These are phyloP conservation scores for Neurospora sp. DNA, from an alignment of 495 filamentous ascomycete species.

Conservation along the genomic window DNA sequence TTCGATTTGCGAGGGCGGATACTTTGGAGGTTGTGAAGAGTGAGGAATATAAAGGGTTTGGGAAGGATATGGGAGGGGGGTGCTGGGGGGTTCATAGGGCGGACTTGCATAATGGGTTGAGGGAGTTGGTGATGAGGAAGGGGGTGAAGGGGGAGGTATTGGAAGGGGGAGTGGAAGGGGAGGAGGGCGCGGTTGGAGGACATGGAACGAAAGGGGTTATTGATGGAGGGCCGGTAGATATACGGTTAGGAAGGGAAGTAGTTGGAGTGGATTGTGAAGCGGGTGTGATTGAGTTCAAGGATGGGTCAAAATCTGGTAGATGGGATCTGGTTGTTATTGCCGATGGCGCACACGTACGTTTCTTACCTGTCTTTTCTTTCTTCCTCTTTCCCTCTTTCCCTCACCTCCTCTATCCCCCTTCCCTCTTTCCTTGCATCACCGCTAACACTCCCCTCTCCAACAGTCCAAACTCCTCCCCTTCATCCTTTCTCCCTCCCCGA, in stretches of 20 bases:
- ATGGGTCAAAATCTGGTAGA: constrained; percentile 5
- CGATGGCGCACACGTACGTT: constrained; percentile 23
- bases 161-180: neutral
- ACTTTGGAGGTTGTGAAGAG: constrained; percentile 15
- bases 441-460: neutral
- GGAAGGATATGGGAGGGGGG: constrained; percentile 8
- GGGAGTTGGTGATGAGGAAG: constrained; percentile 26
- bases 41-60: constrained; percentile 25
- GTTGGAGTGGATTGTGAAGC: constrained; percentile 15
- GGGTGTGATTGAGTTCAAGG: constrained; percentile 10
- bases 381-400: too few relatives aligned
- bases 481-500: neutral
- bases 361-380: neutral
- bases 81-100: constrained; percentile 40
- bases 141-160: neutral
- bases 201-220: neutral
- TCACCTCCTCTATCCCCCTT: neutral
- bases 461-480: neutral
- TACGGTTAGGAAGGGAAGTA: constrained; percentile 20
- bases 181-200: neutral
- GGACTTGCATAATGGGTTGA: constrained; percentile 45
- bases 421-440: too few relatives aligned
- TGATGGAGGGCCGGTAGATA: constrained; percentile 19
- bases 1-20: constrained; percentile 19
- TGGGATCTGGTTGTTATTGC: constrained; percentile 20